Base-by-base conservation (phyloP, 2,329 filamentous ascomycete genomes). In the Parascedosporium putredinis region DNA sequence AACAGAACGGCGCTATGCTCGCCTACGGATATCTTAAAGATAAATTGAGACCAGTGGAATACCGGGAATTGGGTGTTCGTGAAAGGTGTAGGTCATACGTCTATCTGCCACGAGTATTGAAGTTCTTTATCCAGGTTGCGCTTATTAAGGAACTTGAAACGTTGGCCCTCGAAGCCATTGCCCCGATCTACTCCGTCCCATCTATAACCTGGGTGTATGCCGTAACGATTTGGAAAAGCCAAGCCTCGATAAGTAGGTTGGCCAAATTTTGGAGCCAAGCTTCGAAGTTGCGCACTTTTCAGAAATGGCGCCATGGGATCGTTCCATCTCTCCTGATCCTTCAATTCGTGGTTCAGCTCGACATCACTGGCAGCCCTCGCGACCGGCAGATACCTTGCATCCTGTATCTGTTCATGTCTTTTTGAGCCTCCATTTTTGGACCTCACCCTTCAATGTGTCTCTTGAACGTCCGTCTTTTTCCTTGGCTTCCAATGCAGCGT, bases 111-210 rank as follows among this genome's bases (percentile, higher is more conserved):
- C 27, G 85, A 81, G 66, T 96, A 97, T 59, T 91, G 83, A 60
- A 97, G 66, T 27, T 84, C 84, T 65, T 86, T 85, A 58, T 85
- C 81, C 62, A 89, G 81, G 59, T 83, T 81, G 57, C 79, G 79
- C 57, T 81, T 73, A 64, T 96, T 96, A 56, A 90, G 72, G 2
- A 89, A 87, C 63, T 86, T 88, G 69, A 97, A 97, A 69, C 90
- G 86, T 62, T 96, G 84, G 54, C 80, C 85, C 70, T 98, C 93
- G 63, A 96, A 97, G 0, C 91, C 91, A 67, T 88, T 98, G 18
- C 88, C 76, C 56, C 93, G 76, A 71, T 98, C 93, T 16, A 98
- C 93, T 5, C 94, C 93, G 72, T 98, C 93, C 93, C 93, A 98
- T 55, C 88, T 75, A 69, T 95, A 88, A 0, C 93, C 94, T 0